Evolutionary conservation across 2,329 filamentous ascomycete genomes (phyloP), one percentile per base, ranked within the genome.

Genomic region (Ophiostoma novo-ulmi): DNA sequence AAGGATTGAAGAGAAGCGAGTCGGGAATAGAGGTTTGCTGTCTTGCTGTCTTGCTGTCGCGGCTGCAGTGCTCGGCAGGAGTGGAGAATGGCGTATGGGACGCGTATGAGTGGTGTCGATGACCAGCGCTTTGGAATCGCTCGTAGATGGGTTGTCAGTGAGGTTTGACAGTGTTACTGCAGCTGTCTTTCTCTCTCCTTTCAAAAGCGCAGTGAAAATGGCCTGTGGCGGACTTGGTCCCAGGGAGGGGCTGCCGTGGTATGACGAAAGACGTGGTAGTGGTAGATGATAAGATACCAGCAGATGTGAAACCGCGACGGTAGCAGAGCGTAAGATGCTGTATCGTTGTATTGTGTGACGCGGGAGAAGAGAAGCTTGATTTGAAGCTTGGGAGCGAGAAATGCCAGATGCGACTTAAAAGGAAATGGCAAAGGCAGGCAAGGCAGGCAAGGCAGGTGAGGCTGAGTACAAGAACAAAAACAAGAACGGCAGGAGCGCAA

Each of bases 221-320:
- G 44, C 17, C n/a, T 55, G 52, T 55, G 26, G 58, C 14, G 58
- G 44, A 35, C 58, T 58, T 26, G 55, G 17, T 52, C 17, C 8
- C 1, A 63, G 52, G n/a, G 58, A 63, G 58, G 58, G 58, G 58
- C 22, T 63, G 58, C 8, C 8, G 26, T 55, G 48, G 48, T 63
- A 63, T 63, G 58, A 63, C 58, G 58, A 35, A 63, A 31, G 58
- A 63, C 55, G 55, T 61, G 55, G 48, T 26, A n/a, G 55, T 26
- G 14, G 58, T 58, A 58, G 58, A 4, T 4, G 26, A 63, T 26
- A 35, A 35, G 20, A 58, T 10, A 58, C 52, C 22, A 58, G 11
- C 10, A 14, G 52, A 58, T 58, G 39, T 44, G 52, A 58, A 31
- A 58, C 52, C 11, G 14, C 14, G 31, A 44, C 39, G 39, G 11